Evolutionary conservation across 2,329 filamentous ascomycete species (phyloP).

Genomic region (Sporothrix brasiliensis): DNA sequence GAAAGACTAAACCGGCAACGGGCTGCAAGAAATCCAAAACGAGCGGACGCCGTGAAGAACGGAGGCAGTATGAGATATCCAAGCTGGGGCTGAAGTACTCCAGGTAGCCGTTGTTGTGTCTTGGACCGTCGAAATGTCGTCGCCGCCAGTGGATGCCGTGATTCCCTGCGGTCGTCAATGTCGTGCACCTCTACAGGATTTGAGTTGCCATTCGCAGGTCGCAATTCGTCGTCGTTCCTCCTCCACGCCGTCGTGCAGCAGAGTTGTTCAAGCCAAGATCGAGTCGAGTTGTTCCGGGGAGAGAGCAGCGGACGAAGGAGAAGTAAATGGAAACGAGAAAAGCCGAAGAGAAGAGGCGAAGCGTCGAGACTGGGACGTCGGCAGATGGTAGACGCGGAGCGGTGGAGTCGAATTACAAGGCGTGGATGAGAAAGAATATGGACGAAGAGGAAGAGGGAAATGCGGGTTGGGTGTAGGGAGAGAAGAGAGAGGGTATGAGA

Average conservation of each 20-base stretch:
- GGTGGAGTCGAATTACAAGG: slow-evolving; percentile 7
- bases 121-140: neutral
- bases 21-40: slow-evolving; percentile 6
- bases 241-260: slow-evolving; percentile 15
- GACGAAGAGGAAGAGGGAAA: neutral
- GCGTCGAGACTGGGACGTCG: slow-evolving; percentile 14
- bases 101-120: neutral
- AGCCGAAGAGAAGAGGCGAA: slow-evolving; percentile 12
- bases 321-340: slow-evolving; percentile 12
- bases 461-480: neutral
- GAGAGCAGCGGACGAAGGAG: neutral
- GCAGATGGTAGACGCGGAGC: slow-evolving; percentile 7
- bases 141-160: neutral
- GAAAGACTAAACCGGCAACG: neutral
- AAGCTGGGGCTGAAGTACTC: neutral
- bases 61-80: neutral
- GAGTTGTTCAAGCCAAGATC: neutral
- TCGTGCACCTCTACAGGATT: slow-evolving; percentile 2
- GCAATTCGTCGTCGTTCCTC: slow-evolving; percentile 9
- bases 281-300: neutral
- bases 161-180: slow-evolving; percentile 5
- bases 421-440: slow-evolving; percentile 7
- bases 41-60: slow-evolving; percentile 31
- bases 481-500: neutral
- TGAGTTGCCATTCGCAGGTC: neutral